Evolutionary conservation across 352 stramenopile species (phyloP).

Genomic region (Salisapilia sapeloensis): DNA sequence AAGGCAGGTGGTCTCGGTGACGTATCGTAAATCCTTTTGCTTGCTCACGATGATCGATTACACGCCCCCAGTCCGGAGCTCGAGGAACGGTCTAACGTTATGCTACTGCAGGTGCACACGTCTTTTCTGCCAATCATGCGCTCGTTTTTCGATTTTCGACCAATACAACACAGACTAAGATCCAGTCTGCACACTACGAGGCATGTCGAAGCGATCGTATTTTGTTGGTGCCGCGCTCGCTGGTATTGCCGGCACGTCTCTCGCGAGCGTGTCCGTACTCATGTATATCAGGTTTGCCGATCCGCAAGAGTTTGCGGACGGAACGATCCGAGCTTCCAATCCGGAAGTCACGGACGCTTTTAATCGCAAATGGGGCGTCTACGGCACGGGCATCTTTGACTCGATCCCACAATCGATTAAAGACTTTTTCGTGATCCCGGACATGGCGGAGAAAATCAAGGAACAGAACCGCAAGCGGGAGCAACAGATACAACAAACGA

Average conservation of each 20-base stretch:
- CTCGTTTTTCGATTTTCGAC: neutral
- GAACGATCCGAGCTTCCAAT: conserved; percentile 56
- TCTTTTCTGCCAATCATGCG: neutral
- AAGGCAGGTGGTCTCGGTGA: neutral
- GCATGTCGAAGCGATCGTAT: neutral
- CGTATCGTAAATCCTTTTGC: neutral
- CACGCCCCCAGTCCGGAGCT: no score
- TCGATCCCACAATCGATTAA: conserved; percentile 48
- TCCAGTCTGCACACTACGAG: neutral
- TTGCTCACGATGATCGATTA: no score
- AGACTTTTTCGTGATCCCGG: conserved; percentile 34
- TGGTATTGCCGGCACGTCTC: conserved; percentile 62
- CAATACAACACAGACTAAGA: neutral
- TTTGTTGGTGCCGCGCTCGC: conserved; percentile 27
- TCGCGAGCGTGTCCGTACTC: conserved; percentile 64
- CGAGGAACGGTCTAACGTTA: neutral
- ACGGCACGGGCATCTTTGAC: conserved; percentile 60
- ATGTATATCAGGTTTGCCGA: conserved; percentile 71
- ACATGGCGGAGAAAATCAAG: conserved; percentile 56
- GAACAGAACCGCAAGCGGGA: conserved; percentile 47
- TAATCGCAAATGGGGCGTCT: conserved; percentile 67
- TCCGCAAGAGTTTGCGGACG: conserved; percentile 70
- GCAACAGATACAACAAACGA: conserved; percentile 46
- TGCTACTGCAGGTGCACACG: neutral
- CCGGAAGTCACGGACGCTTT: conserved; percentile 55